Percentiles rank a stretch among this genome's conserved stretches.
These are phyloP conservation scores for Stemphylium beticola DNA, from an alignment of 2,329 filamentous ascomycete species.

Conservation along the genomic window DNA sequence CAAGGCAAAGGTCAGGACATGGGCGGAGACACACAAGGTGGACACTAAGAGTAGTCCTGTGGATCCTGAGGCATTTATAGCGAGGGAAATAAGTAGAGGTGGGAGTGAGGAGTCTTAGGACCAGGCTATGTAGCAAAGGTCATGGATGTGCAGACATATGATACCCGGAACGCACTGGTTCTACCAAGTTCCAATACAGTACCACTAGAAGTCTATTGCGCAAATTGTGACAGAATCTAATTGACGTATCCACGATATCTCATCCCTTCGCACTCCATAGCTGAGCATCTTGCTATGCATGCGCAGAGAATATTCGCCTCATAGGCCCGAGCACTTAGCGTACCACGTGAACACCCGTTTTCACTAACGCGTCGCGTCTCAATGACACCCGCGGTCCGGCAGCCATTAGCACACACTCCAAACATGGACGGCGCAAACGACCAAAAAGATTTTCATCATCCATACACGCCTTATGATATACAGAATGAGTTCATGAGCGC, in stretches of 20 bases:
- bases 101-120: conserved; percentile 31
- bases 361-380: conserved; percentile 8
- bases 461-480: conserved; percentile 85
- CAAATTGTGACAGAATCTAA: not conserved
- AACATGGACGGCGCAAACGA: conserved; percentile 24
- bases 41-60: conserved; percentile 66
- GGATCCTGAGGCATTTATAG: conserved; percentile 75
- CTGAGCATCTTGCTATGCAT: not conserved
- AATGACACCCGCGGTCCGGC: not conserved
- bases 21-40: conserved; percentile 69
- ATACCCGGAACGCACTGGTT: not conserved
- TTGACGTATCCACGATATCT: not conserved
- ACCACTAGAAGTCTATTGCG: not conserved
- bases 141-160: not conserved
- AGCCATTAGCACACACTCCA: not conserved
- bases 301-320: not conserved
- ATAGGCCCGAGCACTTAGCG: not conserved
- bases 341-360: conserved; percentile 18
- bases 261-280: not conserved
- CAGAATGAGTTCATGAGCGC: conserved; percentile 87
- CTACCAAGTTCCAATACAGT: not conserved
- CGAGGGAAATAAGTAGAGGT: conserved; percentile 54
- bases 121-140: not conserved
- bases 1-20: conserved; percentile 67
- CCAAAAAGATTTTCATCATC: conserved; percentile 75